Evolutionary conservation across 2,329 filamentous ascomycete genomes (phyloP).

Genomic region (Canariomyces notabilis): DNA sequence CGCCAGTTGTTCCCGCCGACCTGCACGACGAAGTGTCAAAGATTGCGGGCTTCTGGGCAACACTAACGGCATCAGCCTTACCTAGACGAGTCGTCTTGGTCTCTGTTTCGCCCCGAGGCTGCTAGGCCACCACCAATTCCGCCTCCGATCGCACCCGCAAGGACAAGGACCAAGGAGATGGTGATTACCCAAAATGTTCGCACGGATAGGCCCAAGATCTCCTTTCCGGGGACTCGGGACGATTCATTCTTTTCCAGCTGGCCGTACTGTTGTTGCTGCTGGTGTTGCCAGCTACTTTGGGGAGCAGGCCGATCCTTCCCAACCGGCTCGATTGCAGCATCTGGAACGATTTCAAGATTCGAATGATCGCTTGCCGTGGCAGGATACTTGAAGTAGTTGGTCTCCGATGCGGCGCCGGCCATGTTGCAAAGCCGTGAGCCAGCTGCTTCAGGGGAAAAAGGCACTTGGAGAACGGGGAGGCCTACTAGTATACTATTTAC

Average conservation of each 20-base stretch:
- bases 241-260: not conserved
- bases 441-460: too few relatives aligned
- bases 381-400: not conserved
- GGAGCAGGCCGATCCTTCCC: not conserved
- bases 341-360: not conserved
- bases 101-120: slow-evolving; percentile 5
- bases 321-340: not conserved
- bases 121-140: slow-evolving; percentile 21
- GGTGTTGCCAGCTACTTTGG: not conserved
- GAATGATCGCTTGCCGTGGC: not conserved
- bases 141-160: slow-evolving; percentile 19
- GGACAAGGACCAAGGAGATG: slow-evolving; percentile 13
- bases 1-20: not conserved
- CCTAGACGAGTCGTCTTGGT: slow-evolving; percentile 1
- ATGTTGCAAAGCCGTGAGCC: too few relatives aligned
- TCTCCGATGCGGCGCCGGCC: too few relatives aligned
- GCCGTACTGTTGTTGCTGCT: not conserved
- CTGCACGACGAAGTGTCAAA: not conserved
- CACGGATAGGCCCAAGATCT: slow-evolving; percentile 20
- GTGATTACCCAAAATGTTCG: slow-evolving; percentile 19
- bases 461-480: too few relatives aligned
- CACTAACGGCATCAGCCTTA: not conserved
- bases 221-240: too few relatives aligned
- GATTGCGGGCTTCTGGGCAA: not conserved
- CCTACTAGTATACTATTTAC: too few relatives aligned